Evolutionary conservation across 1,139 yeast genomes (phyloP), one percentile per base, ranked within the genome.

Genomic region (Blastobotrys elegans): DNA sequence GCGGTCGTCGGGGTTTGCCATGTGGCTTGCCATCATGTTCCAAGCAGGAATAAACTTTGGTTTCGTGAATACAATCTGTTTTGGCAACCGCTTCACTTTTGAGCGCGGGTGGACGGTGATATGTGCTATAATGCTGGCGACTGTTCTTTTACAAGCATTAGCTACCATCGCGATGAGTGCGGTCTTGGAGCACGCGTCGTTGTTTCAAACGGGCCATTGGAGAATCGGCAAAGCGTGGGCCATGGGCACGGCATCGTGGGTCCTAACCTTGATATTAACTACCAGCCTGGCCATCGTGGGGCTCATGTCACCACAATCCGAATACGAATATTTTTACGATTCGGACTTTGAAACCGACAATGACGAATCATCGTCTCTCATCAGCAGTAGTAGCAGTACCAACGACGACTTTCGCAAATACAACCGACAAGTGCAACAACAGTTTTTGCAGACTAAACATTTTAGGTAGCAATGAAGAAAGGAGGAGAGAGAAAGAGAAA

Each of bases 21-120:
- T 58, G 56, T 55, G 56, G 57, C 40, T 53, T 20, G 44, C 57
- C 13, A 30, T 55, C n/a, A 58, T 56, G 5, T 48, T 58, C 39
- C 58, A 58, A 40, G 48, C 53, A 8, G 56, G 54, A 4, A 44
- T 52, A 3, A 40, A 50, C 24, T 50, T 57, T 20, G 52, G 56
- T n/a, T 53, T 46, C 24, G 33, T 52, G 32, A 46, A 24, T n/a
- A 16, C 22, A n/a, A 34, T 34, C 2, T 27, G 21, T 14, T 29
- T 24, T 17, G 54, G 50, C 21, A 52, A 46, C 30, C 45, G 48
- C 7, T 50, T 45, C 47, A 44, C 52, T 5, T 31, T 37, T 7
- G 53, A 49, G 31, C 44, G 53, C 6, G 56, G 56, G 11, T 56
- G 58, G 57, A 54, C 46, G 34, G 46, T 56, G n/a, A 27, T 56